A percentile compares a stretch with the other conserved stretches of the same genome.
These are phyloP conservation scores for Sechiopsis laciniata DNA, from an alignment of 306 rosid genomes.

Conservation along the genomic window DNA sequence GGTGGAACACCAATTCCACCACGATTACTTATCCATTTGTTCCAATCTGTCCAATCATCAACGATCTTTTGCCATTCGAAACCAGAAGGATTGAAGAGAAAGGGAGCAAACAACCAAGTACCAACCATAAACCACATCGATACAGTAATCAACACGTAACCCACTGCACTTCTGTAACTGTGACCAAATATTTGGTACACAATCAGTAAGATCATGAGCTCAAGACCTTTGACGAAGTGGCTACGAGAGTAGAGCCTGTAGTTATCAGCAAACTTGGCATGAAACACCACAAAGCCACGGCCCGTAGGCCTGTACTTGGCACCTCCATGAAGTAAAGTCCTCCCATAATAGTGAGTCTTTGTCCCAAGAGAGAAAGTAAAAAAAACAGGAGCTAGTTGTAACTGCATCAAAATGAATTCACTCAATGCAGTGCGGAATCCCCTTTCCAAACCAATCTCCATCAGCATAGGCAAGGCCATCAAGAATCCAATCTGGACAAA, in stretches of 20 bases:
- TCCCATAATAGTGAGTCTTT: slow-evolving; percentile 90
- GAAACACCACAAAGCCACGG: slow-evolving; percentile 96
- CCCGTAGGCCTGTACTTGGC: slow-evolving; percentile 95
- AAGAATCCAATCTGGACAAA: slow-evolving; percentile 94
- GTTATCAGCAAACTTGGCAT: slow-evolving; percentile 98
- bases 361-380: slow-evolving; percentile 96
- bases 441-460: slow-evolving; percentile 96
- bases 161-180: slow-evolving; percentile 66
- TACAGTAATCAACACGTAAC: slow-evolving; percentile 75
- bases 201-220: slow-evolving; percentile 75
- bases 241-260: slow-evolving; percentile 95
- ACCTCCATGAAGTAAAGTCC: slow-evolving; percentile 97
- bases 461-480: slow-evolving; percentile 94
- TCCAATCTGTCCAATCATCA: slow-evolving; percentile 99
- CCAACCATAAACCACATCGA: slow-evolving; percentile 99
- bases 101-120: slow-evolving; percentile 98
- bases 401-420: slow-evolving; percentile 87
- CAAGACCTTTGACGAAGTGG: slow-evolving; percentile 96
- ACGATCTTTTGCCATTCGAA: slow-evolving; percentile 99
- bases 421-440: slow-evolving; percentile 96
- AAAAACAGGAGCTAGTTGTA: slow-evolving; percentile 94
- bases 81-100: slow-evolving; percentile 95
- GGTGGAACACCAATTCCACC: slow-evolving; percentile 94
- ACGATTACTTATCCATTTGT: slow-evolving; percentile 87
- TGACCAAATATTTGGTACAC: slow-evolving; percentile 86